These are phyloP conservation scores for Ophiostoma tasmaniense DNA, from an alignment of 2,329 filamentous ascomycete species.

Conservation along the genomic window DNA sequence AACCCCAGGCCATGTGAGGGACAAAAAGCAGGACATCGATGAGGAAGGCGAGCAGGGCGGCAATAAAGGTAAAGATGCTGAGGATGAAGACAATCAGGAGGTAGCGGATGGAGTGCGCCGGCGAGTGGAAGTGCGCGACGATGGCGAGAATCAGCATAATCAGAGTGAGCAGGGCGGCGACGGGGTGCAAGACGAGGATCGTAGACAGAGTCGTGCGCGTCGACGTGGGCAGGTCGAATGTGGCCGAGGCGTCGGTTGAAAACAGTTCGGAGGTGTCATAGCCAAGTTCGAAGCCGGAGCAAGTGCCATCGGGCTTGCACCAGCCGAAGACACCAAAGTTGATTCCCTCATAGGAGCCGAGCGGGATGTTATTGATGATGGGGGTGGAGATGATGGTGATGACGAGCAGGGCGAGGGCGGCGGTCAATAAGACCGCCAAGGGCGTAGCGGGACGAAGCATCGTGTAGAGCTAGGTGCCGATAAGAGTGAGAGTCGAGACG, in stretches of 20 bases:
- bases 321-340: conserved; percentile 91
- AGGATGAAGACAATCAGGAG: conserved; percentile 79
- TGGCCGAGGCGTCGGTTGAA: conserved; percentile 23
- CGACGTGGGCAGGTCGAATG: conserved; percentile 48
- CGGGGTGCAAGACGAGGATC: conserved; percentile 85
- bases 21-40: conserved; percentile 93
- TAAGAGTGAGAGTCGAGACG: neutral
- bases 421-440: conserved; percentile 73
- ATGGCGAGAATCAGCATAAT: conserved; percentile 74
- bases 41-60: conserved; percentile 74
- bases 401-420: conserved; percentile 76
- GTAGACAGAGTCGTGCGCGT: conserved; percentile 63
- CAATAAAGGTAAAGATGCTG: conserved; percentile 72
- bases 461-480: conserved; percentile 29
- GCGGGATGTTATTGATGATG: conserved; percentile 73
- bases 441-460: conserved; percentile 92
- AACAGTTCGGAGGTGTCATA: conserved; percentile 54
- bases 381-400: conserved; percentile 87
- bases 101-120: conserved; percentile 84
- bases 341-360: conserved; percentile 67
- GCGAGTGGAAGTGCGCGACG: conserved; percentile 75
- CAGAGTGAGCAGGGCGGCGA: conserved; percentile 78
- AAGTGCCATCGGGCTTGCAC: conserved; percentile 55
- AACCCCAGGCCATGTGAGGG: conserved; percentile 87
- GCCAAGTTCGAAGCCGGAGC: conserved; percentile 69